Conservation (phyloP, 495 filamentous ascomycete species). For the Platismatia glauca region DNA sequence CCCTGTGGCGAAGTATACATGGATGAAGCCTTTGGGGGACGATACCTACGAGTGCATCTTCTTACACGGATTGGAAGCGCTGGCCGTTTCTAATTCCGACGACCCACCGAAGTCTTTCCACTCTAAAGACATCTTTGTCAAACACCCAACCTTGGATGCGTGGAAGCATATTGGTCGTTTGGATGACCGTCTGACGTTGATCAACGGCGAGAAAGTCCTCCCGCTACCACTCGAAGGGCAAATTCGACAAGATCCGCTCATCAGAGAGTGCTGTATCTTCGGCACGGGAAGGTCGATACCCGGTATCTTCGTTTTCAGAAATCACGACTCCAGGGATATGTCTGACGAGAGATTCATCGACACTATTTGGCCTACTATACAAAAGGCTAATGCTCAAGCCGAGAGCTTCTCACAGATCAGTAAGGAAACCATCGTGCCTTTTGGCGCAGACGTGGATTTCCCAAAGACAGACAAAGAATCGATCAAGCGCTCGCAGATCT, state of each 20-base stretch:
- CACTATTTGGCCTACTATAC: slow-evolving; percentile 39
- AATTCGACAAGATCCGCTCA: slow-evolving; percentile 41
- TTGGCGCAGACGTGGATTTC: slow-evolving; percentile 36
- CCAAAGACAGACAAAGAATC: slow-evolving; percentile 48
- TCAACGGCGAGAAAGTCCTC: slow-evolving; percentile 64
- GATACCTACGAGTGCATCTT: slow-evolving; percentile 46
- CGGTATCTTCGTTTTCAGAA: slow-evolving; percentile 45
- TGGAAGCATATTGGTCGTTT: slow-evolving; percentile 58
- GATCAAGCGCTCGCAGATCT: slow-evolving; percentile 47
- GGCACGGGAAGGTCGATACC: slow-evolving; percentile 43
- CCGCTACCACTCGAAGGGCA: slow-evolving; percentile 52
- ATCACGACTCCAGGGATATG: slow-evolving; percentile 27
- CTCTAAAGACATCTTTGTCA: slow-evolving; percentile 54
- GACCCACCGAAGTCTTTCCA: slow-evolving; percentile 43
- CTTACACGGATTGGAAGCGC: slow-evolving; percentile 41
- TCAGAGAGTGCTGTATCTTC: slow-evolving; percentile 53
- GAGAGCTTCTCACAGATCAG: slow-evolving; percentile 50
- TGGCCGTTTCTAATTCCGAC: slow-evolving; percentile 45
- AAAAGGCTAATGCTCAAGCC: slow-evolving; percentile 40
- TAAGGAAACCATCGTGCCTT: slow-evolving; percentile 42
- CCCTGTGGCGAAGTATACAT: slow-evolving; percentile 36
- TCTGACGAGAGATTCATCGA: slow-evolving; percentile 37
- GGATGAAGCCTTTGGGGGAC: slow-evolving; percentile 41
- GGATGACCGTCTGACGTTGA: slow-evolving; percentile 55
- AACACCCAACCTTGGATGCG: slow-evolving; percentile 49